Conservation (phyloP, 179 eudicot species). For the Drosera spatulata region DNA sequence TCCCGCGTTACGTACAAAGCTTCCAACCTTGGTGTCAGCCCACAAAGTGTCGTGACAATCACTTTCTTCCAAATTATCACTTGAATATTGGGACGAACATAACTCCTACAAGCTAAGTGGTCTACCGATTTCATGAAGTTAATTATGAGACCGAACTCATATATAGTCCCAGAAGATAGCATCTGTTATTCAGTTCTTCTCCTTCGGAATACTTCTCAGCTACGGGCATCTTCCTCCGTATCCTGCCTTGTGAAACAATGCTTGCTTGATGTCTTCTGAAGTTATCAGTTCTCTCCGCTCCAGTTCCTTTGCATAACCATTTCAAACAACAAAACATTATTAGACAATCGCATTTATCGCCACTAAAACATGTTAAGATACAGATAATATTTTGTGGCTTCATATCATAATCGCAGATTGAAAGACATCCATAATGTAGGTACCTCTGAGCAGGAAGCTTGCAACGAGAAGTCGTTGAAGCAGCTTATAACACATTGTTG, state of each 20-base stretch:
- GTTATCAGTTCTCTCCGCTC: slow-evolving; percentile 38
- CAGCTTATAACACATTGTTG: slow-evolving; percentile 92
- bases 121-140: too few species aligned
- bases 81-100: too few species aligned
- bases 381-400: not conserved
- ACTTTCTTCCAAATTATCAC: too few species aligned
- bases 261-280: slow-evolving; percentile 71
- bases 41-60: too few species aligned
- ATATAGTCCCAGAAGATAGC: too few species aligned
- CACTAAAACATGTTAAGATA: too few species aligned
- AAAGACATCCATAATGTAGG: not conserved
- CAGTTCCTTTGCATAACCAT: slow-evolving; percentile 27
- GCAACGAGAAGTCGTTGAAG: slow-evolving; percentile 73
- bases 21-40: too few species aligned
- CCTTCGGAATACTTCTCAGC: slow-evolving; percentile 1
- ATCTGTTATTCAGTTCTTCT: not conserved
- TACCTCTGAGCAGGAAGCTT: slow-evolving; percentile 82
- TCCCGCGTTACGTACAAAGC: too few species aligned
- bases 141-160: too few species aligned
- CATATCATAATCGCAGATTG: not conserved
- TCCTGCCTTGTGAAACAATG: slow-evolving; percentile 69
- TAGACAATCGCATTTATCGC: not conserved
- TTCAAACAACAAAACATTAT: not conserved
- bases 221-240: slow-evolving; percentile 73
- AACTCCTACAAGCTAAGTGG: too few species aligned